A percentile compares a stretch with the other conserved stretches of the same genome.
phyloP scores from a whole-genome alignment of 2,329 filamentous ascomycete species.

The Penicillium rolfsii region DNA sequence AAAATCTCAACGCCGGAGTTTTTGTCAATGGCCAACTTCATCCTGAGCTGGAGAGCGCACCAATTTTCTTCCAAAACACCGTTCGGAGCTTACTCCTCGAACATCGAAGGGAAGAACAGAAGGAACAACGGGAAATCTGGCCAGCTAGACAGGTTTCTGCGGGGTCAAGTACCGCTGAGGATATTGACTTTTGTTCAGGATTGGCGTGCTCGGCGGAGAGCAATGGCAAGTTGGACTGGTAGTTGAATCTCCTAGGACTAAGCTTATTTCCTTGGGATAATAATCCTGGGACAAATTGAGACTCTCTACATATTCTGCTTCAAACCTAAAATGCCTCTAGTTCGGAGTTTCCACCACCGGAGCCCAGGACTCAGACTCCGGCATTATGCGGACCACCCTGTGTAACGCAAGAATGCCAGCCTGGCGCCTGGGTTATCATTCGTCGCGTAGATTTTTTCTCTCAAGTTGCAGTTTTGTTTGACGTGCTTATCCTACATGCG shows the following conservation, averaged over 20 bases:
- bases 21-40: constrained; percentile 67
- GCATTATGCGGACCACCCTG: background rate
- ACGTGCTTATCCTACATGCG: background rate
- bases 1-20: constrained; percentile 63
- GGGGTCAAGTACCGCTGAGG: constrained; percentile 32
- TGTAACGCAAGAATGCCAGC: background rate
- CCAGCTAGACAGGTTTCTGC: constrained; percentile 46
- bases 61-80: constrained; percentile 59
- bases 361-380: background rate
- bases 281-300: background rate
- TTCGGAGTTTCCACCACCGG: no score
- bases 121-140: constrained; percentile 55
- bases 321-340: background rate
- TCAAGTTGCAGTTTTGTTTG: background rate
- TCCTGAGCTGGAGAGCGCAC: constrained; percentile 62
- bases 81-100: constrained; percentile 54
- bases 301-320: background rate
- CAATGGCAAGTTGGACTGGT: constrained; percentile 22
- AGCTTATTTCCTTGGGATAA: background rate
- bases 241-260: background rate
- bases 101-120: constrained; percentile 52
- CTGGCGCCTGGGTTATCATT: background rate
- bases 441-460: background rate
- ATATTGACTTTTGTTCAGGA: constrained; percentile 35
- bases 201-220: constrained; percentile 21